Conservation (phyloP, 352 stramenopile species). For the Thraustochytrium sp. region DNA sequence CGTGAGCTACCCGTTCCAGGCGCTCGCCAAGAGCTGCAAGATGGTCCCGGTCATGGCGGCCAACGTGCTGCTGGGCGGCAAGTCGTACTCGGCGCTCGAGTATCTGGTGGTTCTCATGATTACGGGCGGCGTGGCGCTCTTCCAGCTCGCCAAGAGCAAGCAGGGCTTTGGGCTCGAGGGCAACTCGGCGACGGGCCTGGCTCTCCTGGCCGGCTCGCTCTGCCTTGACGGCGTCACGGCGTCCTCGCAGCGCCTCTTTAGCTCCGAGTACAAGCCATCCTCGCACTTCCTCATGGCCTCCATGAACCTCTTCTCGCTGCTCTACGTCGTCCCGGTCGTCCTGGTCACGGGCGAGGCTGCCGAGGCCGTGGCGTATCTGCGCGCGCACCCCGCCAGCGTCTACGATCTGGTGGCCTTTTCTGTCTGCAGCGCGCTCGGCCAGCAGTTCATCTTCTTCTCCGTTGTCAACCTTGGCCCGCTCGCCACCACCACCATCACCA, state of each 20-base stretch:
- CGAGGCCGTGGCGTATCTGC: conserved; percentile 60
- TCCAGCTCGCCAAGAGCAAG: conserved; percentile 61
- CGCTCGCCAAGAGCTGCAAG: conserved; percentile 97
- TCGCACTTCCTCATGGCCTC: conserved; percentile 65
- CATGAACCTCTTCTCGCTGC: conserved; percentile 59
- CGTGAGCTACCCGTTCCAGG: conserved; percentile 93
- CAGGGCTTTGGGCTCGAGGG: conserved; percentile 56
- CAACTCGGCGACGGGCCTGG: conserved; percentile 73
- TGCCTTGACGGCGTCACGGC: conserved; percentile 79
- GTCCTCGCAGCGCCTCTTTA: conserved; percentile 84
- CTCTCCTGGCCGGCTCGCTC: conserved; percentile 82
- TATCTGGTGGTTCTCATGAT: conserved; percentile 83
- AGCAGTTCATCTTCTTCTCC: conserved; percentile 99
- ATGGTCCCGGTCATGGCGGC: conserved; percentile 95
- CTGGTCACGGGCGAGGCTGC: conserved; percentile 58
- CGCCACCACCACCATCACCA: conserved; percentile 92
- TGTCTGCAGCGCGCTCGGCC: conserved; percentile 87
- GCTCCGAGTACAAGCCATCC: conserved; percentile 60
- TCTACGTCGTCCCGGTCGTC: conserved; percentile 6
- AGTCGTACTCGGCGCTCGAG: conserved; percentile 75
- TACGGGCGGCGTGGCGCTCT: conserved; percentile 66
- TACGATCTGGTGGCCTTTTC: conserved; percentile 79
- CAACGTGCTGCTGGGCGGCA: conserved; percentile 75
- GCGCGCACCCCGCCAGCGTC: conserved; percentile 60
- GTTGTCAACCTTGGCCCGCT: conserved; percentile 95